Base-by-base conservation (phyloP, 441 rosid species). In the Populus hybrid region DNA sequence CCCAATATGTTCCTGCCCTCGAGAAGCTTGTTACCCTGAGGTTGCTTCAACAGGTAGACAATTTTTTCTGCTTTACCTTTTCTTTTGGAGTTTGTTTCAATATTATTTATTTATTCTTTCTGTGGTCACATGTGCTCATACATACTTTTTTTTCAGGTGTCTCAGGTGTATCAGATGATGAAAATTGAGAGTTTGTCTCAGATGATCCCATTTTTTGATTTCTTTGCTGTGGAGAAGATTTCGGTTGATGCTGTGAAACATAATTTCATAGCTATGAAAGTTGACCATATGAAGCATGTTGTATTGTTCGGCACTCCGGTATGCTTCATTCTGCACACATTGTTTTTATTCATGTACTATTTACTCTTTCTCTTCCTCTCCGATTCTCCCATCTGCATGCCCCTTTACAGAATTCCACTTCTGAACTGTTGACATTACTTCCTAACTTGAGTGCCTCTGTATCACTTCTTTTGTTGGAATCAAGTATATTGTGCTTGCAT, bases 181-280 rank as follows among this genome's bases (percentile, higher is more conserved):
- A 94, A 82, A 83, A 91, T 97, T 66, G 91, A 86, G 88, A 87
- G 88, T 78, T 79, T 97, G 71, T 92, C 95, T 71, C 85, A 85
- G 87, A 89, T 92, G 92, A 87, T 93, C n/a, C 99, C 99, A 28
- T 97, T 97, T 85, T 93, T 91, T 32, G 89, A 90, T 65, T 90
- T 97, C 81, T 83, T 93, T 79, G 87, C 77, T 64, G 93, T 97
- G 67, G 99, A 97, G 88, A 97, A 90, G 88, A 88, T 97, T 75
- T 93, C 94, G 40, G 99, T 92, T 63, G 98, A 92, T 79, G 99
- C 99, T 36, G 97, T 91, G 75, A 93, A 93, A 75, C 86, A 94
- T 82, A 87, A 86, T 71, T 94, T 93, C 77, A 85, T 93, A 75
- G 91, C 97, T 35, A 87, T 94, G 94, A 93, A 97, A 85, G 88